A percentile compares a stretch with the other conserved stretches of the same genome.
These are phyloP conservation scores for Salinomyces thailandicus DNA, from an alignment of 2,329 filamentous ascomycete species.

Conservation along the genomic window DNA sequence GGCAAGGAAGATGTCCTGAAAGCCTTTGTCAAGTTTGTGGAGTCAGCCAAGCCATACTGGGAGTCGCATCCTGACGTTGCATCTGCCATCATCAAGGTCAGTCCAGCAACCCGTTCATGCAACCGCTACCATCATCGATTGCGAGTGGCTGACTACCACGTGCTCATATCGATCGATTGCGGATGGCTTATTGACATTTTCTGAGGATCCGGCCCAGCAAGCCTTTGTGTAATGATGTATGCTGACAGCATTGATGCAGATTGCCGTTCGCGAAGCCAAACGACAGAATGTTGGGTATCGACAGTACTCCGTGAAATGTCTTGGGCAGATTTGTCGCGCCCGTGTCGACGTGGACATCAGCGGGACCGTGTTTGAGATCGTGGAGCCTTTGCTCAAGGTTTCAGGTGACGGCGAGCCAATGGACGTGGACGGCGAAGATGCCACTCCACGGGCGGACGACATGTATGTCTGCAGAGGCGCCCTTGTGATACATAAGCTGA, in stretches of 20 bases:
- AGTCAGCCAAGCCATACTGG: slow-evolving; percentile 51
- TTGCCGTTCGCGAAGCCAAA: slow-evolving; percentile 77
- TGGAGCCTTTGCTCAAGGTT: slow-evolving; percentile 45
- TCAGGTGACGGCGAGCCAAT: slow-evolving; percentile 51
- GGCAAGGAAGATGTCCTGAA: slow-evolving; percentile 79
- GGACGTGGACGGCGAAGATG: slow-evolving; percentile 50
- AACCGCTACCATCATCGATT: too few species aligned
- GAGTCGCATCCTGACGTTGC: slow-evolving; percentile 48
- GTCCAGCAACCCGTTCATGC: too few species aligned
- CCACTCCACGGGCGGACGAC: slow-evolving; percentile 14
- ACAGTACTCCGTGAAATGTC: slow-evolving; percentile 58
- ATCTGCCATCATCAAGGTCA: slow-evolving; percentile 55
- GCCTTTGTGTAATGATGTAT: neutral
- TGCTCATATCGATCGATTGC: too few species aligned
- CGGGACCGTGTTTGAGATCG: slow-evolving; percentile 53
- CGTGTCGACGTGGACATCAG: slow-evolving; percentile 62
- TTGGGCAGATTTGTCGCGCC: slow-evolving; percentile 62
- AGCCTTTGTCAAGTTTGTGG: slow-evolving; percentile 68
- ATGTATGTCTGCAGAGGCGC: slow-evolving; percentile 15
- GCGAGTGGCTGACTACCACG: too few species aligned
- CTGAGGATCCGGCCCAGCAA: too few species aligned
- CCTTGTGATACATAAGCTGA: slow-evolving; percentile 1
- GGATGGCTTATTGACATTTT: too few species aligned
- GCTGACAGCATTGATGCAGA: slow-evolving; percentile 35
- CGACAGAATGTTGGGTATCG: slow-evolving; percentile 80